A percentile compares a stretch with the other conserved stretches of the same genome.
phyloP scores from a whole-genome alignment of 495 filamentous ascomycete genomes.

The Cairneyella variabilis region DNA sequence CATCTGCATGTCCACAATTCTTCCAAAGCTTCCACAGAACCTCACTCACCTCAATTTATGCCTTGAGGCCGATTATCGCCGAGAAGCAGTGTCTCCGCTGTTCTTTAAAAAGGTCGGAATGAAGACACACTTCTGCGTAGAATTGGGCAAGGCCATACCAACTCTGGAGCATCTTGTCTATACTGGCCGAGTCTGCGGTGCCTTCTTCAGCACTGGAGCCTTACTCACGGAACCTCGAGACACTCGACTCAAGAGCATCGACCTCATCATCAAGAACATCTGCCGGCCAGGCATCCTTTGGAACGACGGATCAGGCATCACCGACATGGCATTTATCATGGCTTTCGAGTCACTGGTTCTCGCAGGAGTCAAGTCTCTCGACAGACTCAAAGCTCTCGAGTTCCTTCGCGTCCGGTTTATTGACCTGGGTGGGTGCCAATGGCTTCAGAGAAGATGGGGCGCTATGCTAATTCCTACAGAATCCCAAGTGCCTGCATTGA shows the following conservation, averaged over 20 bases:
- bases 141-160: slow-evolving; percentile 50
- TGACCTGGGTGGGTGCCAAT: slow-evolving; percentile 52
- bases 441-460: slow-evolving; percentile 12
- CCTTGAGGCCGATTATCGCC: slow-evolving; percentile 63
- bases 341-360: slow-evolving; percentile 63
- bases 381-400: slow-evolving; percentile 46
- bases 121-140: slow-evolving; percentile 55
- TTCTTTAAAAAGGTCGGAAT: slow-evolving; percentile 51
- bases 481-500: slow-evolving; percentile 52
- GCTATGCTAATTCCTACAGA: slow-evolving; percentile 31
- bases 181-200: slow-evolving; percentile 61
- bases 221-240: slow-evolving; percentile 36
- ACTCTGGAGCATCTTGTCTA: slow-evolving; percentile 61
- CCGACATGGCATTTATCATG: slow-evolving; percentile 61
- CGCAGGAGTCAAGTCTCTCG: slow-evolving; percentile 53
- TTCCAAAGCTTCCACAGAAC: slow-evolving; percentile 46
- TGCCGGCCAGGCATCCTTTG: slow-evolving; percentile 51
- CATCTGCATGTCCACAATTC: slow-evolving; percentile 56
- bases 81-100: slow-evolving; percentile 48
- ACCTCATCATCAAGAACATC: slow-evolving; percentile 66
- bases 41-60: slow-evolving; percentile 59
- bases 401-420: slow-evolving; percentile 67
- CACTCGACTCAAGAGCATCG: slow-evolving; percentile 55
- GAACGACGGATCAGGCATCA: slow-evolving; percentile 62
- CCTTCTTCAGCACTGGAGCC: slow-evolving; percentile 50